Conservation (phyloP, 1,284 basidiomycete genomes). For the Trichosporon sp. region DNA sequence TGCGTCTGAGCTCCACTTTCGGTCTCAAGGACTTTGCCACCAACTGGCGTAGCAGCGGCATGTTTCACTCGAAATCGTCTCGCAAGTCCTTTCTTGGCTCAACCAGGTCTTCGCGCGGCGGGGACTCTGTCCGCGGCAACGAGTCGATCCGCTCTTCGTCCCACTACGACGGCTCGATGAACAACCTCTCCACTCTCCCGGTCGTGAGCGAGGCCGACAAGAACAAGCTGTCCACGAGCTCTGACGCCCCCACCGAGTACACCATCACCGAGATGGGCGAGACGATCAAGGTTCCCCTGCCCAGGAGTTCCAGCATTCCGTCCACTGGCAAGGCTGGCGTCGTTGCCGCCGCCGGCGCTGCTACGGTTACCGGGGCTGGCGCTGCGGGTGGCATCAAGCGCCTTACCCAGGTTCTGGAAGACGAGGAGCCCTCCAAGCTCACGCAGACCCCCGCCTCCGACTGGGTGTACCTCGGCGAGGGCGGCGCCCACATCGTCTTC, state of each 20-base stretch:
- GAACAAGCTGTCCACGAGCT: constrained; percentile 27
- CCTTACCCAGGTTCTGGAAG: constrained; percentile 9
- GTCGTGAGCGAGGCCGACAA: constrained; percentile 10
- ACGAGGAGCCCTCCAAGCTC: constrained; percentile 20
- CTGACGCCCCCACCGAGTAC: constrained; percentile 41
- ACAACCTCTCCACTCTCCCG: constrained; percentile 8
- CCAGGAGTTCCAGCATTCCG: constrained; percentile 5
- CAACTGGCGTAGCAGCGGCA: constrained; percentile 37
- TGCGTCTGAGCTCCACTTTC: constrained; percentile 32
- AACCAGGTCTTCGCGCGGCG: constrained; percentile 7
- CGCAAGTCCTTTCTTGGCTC: constrained; percentile 21
- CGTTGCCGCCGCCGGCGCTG: not conserved
- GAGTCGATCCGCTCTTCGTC: constrained; percentile 4
- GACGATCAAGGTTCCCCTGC: constrained; percentile 38
- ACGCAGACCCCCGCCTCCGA: constrained; percentile 57
- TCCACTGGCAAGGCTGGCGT: not conserved
- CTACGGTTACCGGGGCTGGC: not conserved
- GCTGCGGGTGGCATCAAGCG: not conserved
- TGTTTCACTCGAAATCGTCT: constrained; percentile 15
- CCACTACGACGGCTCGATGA: constrained; percentile 4
- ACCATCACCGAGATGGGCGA: constrained; percentile 43
- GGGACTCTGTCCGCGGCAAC: constrained; percentile 3
- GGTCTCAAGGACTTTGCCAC: constrained; percentile 37
- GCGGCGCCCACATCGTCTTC: constrained; percentile 85
- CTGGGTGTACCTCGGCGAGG: constrained; percentile 85